phyloP scores from a whole-genome alignment of 805 yeast species.

The Candida xiaguanensis region DNA sequence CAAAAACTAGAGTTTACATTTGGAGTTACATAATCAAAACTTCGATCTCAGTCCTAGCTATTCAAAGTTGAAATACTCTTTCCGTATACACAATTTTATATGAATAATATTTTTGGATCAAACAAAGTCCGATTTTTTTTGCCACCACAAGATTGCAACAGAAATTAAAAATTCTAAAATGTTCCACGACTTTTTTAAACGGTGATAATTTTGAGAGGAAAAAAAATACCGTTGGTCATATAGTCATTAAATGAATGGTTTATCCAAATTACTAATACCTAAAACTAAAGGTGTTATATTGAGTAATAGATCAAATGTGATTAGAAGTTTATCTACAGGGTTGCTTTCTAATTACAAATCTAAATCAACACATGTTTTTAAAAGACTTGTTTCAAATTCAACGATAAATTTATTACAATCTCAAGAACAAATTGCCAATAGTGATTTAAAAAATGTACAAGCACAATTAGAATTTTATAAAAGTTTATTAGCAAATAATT shows the following conservation, averaged over 20 bases:
- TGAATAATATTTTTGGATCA: no score
- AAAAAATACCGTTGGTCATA: neutral
- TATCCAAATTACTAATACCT: slow-evolving; percentile 3
- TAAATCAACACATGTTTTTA: neutral
- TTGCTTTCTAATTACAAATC: neutral
- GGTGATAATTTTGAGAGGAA: neutral
- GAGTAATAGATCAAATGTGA: neutral
- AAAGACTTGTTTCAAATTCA: slow-evolving; percentile 6
- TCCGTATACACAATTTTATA: no score
- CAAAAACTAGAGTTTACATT: no score
- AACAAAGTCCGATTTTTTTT: neutral
- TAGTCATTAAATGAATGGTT: neutral
- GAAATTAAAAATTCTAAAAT: neutral
- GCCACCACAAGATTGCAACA: neutral
- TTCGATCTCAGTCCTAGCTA: no score
- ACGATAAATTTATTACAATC: slow-evolving; percentile 30
- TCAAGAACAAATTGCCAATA: slow-evolving; percentile 84
- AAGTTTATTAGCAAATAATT: slow-evolving; percentile 68
- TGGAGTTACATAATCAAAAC: no score
- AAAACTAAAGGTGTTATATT: neutral
- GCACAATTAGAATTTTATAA: slow-evolving; percentile 84
- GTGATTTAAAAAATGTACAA: slow-evolving; percentile 60
- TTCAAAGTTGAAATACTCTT: no score
- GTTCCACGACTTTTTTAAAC: neutral
- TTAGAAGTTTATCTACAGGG: slow-evolving; percentile 1